Percentiles rank a stretch among this genome's conserved stretches.
Conservation (phyloP, 202 grass and related monocot genomes). For the Zoysia matrella region DNA sequence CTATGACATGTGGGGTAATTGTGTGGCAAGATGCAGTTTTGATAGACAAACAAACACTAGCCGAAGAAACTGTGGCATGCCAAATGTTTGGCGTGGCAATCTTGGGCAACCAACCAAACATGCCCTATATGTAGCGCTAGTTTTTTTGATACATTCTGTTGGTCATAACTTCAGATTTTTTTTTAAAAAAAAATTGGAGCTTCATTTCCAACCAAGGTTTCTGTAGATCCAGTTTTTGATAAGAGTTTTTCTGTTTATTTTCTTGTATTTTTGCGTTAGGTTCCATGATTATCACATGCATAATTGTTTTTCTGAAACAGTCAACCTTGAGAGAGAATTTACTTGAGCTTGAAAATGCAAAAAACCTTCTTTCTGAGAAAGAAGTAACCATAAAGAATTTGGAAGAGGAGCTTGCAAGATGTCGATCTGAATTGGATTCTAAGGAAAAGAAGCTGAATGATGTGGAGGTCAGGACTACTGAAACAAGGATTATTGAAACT, state of each 20-base stretch:
- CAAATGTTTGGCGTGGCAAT: no score
- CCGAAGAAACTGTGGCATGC: no score
- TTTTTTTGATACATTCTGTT: no score
- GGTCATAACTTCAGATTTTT: no score
- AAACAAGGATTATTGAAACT: constrained; percentile 9
- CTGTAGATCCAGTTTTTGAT: not conserved
- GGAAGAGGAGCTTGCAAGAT: constrained; percentile 67
- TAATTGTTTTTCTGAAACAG: constrained; percentile 48
- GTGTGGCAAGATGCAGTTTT: no score
- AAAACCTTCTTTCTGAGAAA: constrained; percentile 80
- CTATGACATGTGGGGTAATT: no score
- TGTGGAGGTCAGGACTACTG: constrained; percentile 61
- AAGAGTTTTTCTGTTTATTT: no score
- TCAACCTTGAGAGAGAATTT: constrained; percentile 57
- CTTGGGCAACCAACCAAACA: no score
- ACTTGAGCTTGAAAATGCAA: constrained; percentile 66
- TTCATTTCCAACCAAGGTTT: not conserved
- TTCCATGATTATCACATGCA: constrained; percentile 1
- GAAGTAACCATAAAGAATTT: constrained; percentile 68
- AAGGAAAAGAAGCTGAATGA: constrained; percentile 78
- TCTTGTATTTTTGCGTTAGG: not conserved
- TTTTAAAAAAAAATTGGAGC: not conserved
- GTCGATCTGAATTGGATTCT: constrained; percentile 72
- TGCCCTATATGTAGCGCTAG: no score
- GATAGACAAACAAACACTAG: no score